phyloP scores from a whole-genome alignment of 2,329 filamentous ascomycete genomes.

The Aspergillus proliferans region DNA sequence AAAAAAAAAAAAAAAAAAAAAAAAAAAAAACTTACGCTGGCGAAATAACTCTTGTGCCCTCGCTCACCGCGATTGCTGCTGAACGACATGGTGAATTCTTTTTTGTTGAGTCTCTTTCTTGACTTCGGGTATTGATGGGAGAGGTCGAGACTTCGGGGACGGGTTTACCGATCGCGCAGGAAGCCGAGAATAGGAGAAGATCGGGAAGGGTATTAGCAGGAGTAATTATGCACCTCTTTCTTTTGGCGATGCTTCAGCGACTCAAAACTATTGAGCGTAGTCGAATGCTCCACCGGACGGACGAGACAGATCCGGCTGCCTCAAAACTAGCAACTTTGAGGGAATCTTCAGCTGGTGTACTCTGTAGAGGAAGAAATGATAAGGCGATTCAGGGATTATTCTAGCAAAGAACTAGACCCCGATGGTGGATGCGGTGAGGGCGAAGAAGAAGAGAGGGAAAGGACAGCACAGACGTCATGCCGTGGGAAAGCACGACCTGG shows the following conservation, averaged over 20 bases:
- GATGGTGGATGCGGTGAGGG: slow-evolving; percentile 19
- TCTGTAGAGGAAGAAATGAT: neutral
- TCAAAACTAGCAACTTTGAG: slow-evolving; percentile 4
- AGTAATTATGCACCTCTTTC: too few species aligned
- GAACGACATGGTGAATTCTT: slow-evolving; percentile 22
- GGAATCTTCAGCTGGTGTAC: neutral
- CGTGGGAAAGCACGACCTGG: slow-evolving; percentile 11
- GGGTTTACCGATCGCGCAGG: slow-evolving; percentile 9
- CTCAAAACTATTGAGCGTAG: neutral
- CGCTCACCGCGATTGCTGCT: slow-evolving; percentile 20
- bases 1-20: slow-evolving; percentile 7
- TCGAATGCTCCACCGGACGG: neutral
- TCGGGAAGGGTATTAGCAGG: neutral
- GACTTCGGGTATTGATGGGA: neutral
- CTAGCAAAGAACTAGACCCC: slow-evolving; percentile 3
- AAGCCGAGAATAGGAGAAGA: slow-evolving; percentile 2
- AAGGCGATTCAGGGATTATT: slow-evolving; percentile 1
- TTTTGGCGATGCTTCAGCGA: neutral
- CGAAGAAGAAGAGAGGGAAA: slow-evolving; percentile 5
- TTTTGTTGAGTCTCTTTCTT: neutral
- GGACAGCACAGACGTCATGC: slow-evolving; percentile 16
- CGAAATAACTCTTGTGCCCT: slow-evolving; percentile 31
- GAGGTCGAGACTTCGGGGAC: slow-evolving; percentile 2
- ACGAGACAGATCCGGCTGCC: slow-evolving; percentile 17
- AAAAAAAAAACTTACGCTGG: slow-evolving; percentile 25